These are phyloP conservation scores for Lolium perenne DNA, from an alignment of 176 grass and related monocot species.

Conservation along the genomic window DNA sequence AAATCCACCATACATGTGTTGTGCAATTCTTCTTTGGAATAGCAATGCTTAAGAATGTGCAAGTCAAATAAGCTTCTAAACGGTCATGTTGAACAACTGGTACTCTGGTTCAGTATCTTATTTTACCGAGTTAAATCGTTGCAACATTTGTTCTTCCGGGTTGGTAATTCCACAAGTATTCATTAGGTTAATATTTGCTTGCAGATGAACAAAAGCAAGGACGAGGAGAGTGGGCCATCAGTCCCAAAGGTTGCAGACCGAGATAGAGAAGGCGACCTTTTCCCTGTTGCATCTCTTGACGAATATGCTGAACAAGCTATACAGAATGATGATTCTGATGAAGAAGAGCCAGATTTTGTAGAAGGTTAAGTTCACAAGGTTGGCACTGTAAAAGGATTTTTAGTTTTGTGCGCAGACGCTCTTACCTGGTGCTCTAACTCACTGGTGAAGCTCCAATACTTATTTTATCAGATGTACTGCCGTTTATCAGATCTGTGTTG, in stretches of 20 bases:
- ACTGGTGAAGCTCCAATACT: not conserved
- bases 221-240: slow-evolving; percentile 39
- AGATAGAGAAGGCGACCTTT: slow-evolving; percentile 76
- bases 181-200: slow-evolving; percentile 12
- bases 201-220: slow-evolving; percentile 80
- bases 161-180: not conserved
- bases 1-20: slow-evolving; percentile 17
- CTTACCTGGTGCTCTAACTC: not conserved
- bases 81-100: not conserved
- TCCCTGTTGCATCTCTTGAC: slow-evolving; percentile 59
- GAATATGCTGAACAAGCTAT: slow-evolving; percentile 67
- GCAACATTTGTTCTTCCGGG: not conserved
- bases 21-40: slow-evolving; percentile 10
- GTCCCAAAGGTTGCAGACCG: slow-evolving; percentile 78
- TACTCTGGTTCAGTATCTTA: not conserved
- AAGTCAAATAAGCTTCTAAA: not conserved
- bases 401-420: not conserved
- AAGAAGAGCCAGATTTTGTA: slow-evolving; percentile 52
- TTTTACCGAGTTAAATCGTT: not conserved
- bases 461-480: not conserved
- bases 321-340: slow-evolving; percentile 51
- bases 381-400: slow-evolving; percentile 12
- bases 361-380: slow-evolving; percentile 35
- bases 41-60: slow-evolving; percentile 5
- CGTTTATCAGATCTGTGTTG: not conserved